Evolutionary conservation across 495 filamentous ascomycete genomes (phyloP), one percentile per base, ranked within the genome.

Genomic region (Lepraria neglecta): DNA sequence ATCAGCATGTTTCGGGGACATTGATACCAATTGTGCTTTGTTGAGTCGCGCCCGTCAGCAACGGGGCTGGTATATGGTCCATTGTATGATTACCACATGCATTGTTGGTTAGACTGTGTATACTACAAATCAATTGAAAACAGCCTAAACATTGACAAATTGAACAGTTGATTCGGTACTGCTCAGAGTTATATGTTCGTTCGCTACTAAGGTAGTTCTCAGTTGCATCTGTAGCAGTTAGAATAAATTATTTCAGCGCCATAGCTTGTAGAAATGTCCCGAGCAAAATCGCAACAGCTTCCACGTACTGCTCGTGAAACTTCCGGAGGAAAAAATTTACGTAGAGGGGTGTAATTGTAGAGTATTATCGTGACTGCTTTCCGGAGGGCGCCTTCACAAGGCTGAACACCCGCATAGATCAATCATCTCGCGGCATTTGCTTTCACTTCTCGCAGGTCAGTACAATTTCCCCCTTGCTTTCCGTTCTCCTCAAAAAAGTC

Each of bases 391-490:
- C 35, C 35, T 38, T 38, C 35, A 33, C 35, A 54, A 54, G 51
- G 51, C 51, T 54, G 51, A 54, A 35, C 11, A 54, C 35, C 31
- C 15, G 28, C 31, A 54, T 54, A 54, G n/a, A 33, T 33, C 51
- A 31, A 11, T 38, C n/a, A 24, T 11, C 30, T 4, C 19, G 30
- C 19, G 35, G 12, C 35, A 38, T 33, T 12, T 21, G 35, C 1
- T 35, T 19, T 19, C 51, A 35, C 31, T 54, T n/a, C 51, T 54
- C 35, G 51, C 31, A 54, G 51, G 31, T 54, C 21, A 54, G 51
- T 54, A 38, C 3, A 35, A 10, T 11, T 35, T 21, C 30, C 51
- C 31, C 5, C 33, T n/a, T 21, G 10, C 9, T 4, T 2, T 12
- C n/a, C 19, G 17, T 35, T 38, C 6, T 9, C 4, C 14, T 3